A percentile compares a stretch with the other conserved stretches of the same genome.
Evolutionary conservation across 345 rosid genomes (phyloP).

Genomic region (Ricinus communis): DNA sequence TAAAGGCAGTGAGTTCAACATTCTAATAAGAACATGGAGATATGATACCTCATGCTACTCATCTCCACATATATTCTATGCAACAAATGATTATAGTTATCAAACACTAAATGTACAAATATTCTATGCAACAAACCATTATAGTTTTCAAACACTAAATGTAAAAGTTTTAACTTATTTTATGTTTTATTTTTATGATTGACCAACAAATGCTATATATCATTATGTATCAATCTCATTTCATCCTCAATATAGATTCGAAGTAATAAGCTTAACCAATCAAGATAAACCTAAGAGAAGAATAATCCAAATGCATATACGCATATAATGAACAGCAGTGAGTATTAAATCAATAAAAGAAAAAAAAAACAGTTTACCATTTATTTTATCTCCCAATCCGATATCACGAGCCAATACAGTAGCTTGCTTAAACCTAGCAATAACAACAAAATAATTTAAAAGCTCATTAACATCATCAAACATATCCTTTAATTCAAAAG

Average conservation of each 20-base stretch:
- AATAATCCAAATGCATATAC: neutral
- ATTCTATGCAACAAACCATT: no score
- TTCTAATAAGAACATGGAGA: neutral
- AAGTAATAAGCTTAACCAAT: neutral
- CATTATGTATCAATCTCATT: neutral
- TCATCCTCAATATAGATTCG: neutral
- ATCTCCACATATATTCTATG: neutral
- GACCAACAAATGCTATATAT: neutral
- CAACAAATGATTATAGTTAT: neutral
- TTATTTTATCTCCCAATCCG: conserved; percentile 44
- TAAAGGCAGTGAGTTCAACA: neutral
- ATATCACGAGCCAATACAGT: conserved; percentile 46
- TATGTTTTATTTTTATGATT: neutral
- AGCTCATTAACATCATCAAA: conserved; percentile 44
- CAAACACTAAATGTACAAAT: no score
- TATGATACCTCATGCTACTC: neutral
- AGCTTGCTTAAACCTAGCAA: conserved; percentile 45
- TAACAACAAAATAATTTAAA: conserved; percentile 34
- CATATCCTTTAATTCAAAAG: conserved; percentile 45
- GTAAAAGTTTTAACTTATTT: neutral
- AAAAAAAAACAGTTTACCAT: conserved; percentile 38
- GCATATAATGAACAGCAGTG: conserved; percentile 4
- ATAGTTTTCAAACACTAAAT: no score
- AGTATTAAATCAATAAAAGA: neutral
- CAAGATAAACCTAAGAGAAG: neutral